Evolutionary conservation across 768 basidiomycete species (phyloP).

Genomic region (Serendipita sp.): DNA sequence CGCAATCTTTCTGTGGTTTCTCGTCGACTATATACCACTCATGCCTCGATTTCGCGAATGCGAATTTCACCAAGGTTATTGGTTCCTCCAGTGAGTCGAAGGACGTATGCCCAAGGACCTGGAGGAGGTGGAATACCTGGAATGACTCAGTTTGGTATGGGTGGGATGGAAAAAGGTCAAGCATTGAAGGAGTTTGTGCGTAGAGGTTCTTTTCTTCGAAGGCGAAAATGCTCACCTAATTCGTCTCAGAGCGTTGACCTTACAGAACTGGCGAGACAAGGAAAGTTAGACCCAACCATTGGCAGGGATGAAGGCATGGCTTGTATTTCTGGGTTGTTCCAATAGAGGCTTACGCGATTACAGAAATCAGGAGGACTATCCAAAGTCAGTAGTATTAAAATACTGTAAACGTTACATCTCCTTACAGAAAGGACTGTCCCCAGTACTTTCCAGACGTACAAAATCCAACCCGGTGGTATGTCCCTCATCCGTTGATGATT

Average conservation of each 20-base stretch:
- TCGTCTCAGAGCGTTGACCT: slow-evolving; percentile 53
- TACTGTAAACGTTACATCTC: not conserved
- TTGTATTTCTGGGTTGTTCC: not conserved
- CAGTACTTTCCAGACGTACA: slow-evolving; percentile 72
- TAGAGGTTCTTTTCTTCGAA: slow-evolving; percentile 8
- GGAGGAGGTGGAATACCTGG: slow-evolving; percentile 6
- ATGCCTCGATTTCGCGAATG: not conserved
- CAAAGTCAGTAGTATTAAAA: slow-evolving; percentile 34
- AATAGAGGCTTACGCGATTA: not conserved
- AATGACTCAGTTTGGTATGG: slow-evolving; percentile 1
- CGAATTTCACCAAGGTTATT: not conserved
- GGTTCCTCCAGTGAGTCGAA: not conserved
- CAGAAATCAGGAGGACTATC: slow-evolving; percentile 77
- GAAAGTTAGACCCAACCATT: slow-evolving; percentile 82
- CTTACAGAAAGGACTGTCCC: not conserved
- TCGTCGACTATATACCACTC: not conserved
- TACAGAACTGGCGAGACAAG: slow-evolving; percentile 65
- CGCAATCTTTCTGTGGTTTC: not conserved
- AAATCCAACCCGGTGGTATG: slow-evolving; percentile 83
- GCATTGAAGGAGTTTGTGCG: slow-evolving; percentile 65
- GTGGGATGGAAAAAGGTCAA: slow-evolving; percentile 46
- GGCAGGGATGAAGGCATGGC: slow-evolving; percentile 64
- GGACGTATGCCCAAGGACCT: slow-evolving; percentile 3
- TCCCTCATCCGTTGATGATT: slow-evolving; percentile 5
- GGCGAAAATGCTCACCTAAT: not conserved